These are phyloP conservation scores for Malassezia pachydermatis DNA, from an alignment of 1,284 basidiomycete genomes.

Conservation along the genomic window DNA sequence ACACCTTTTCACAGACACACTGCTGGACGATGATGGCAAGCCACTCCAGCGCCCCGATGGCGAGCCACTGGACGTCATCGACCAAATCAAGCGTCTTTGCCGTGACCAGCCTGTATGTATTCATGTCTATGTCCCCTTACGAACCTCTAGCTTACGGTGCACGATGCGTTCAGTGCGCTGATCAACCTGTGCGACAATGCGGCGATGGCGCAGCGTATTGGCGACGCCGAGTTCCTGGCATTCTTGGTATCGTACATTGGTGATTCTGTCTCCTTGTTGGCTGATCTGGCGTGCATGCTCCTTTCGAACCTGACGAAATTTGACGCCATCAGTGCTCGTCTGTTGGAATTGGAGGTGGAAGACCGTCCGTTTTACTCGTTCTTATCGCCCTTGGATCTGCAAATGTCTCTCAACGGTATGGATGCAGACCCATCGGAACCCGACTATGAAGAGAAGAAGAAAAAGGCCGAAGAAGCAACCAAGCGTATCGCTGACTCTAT, in stretches of 20 bases:
- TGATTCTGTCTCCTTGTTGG: conserved; percentile 74
- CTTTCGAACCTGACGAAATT: conserved; percentile 85
- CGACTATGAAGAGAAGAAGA: conserved; percentile 34
- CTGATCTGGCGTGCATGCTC: conserved; percentile 90
- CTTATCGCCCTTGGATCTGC: conserved; percentile 30
- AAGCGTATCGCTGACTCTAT: conserved; percentile 28
- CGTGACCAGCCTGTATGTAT: conserved; percentile 57
- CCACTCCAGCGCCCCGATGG: conserved; percentile 30
- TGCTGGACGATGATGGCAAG: conserved; percentile 30
- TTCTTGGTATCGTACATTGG: conserved; percentile 86
- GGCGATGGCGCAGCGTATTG: conserved; percentile 59
- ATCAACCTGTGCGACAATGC: conserved; percentile 86
- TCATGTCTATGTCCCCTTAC: too few species aligned
- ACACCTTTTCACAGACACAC: conserved; percentile 30
- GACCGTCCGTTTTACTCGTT: conserved; percentile 40
- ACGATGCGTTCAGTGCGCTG: conserved; percentile 86
- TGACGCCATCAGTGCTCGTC: conserved; percentile 58
- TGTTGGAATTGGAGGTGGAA: conserved; percentile 57
- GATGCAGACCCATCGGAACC: conserved; percentile 38
- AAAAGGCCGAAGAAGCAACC: conserved; percentile 24
- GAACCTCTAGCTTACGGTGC: conserved; percentile 58
- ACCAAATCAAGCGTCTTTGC: conserved; percentile 70
- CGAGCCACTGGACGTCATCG: conserved; percentile 37
- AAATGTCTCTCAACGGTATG: conserved; percentile 33
- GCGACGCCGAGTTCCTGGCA: conserved; percentile 64